These are phyloP conservation scores for Penicillium sp. DNA, from an alignment of 2,329 filamentous ascomycete genomes.

Conservation along the genomic window DNA sequence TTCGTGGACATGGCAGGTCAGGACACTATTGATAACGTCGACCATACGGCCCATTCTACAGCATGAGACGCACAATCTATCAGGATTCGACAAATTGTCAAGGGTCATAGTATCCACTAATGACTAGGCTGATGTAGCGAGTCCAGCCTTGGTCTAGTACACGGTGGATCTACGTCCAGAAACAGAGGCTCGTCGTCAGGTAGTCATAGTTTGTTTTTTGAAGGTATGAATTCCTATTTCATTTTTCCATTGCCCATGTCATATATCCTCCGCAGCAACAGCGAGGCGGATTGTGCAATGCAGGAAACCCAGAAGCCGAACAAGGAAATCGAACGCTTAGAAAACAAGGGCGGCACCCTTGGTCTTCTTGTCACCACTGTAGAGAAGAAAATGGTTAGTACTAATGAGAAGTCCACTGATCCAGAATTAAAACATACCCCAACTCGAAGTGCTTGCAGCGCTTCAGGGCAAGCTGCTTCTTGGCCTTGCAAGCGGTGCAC, in stretches of 20 bases:
- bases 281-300: conserved; percentile 37
- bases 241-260: conserved; percentile 44
- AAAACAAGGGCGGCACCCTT: conserved; percentile 99
- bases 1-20: background rate
- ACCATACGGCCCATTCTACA: background rate
- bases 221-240: conserved; percentile 43
- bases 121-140: background rate
- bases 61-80: background rate
- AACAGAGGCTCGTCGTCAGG: conserved; percentile 31
- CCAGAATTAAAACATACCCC: conserved; percentile 65
- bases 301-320: conserved; percentile 44
- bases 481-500: conserved; percentile 97
- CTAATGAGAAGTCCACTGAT: background rate
- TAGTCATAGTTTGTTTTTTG: conserved; percentile 38
- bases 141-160: background rate
- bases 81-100: background rate
- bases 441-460: conserved; percentile 99
- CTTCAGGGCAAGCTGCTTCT: conserved; percentile 97
- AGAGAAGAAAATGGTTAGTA: conserved; percentile 43
- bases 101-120: background rate
- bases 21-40: background rate
- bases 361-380: conserved; percentile 99
- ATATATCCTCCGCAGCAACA: conserved; percentile 37
- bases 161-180: conserved; percentile 9
- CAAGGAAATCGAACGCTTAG: conserved; percentile 64